Evolutionary conservation across 2,329 filamentous ascomycete genomes (phyloP), one percentile per base, ranked within the genome.

Genomic region (Diplodia mutila): DNA sequence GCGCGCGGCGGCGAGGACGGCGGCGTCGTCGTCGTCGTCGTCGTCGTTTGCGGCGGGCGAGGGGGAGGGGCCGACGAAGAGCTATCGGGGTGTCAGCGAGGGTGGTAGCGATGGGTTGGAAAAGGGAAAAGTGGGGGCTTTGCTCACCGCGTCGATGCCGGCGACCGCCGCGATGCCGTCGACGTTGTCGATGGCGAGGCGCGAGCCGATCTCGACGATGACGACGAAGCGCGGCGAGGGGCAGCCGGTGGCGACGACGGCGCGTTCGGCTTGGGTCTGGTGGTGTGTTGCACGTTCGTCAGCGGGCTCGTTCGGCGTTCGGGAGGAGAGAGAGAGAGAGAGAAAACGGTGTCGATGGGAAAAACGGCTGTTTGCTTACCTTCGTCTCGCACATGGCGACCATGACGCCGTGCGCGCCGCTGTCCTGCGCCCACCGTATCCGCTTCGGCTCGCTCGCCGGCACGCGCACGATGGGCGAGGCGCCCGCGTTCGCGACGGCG

Each of bases 191-290:
- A 51, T 29, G 2, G 27, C 59, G n/a, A 6, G 34, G 14, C n/a
- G 29, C 27, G 59, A 51, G n/a, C 25, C 59, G 12, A 63, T 63
- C 42, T 63, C 59, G 1, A 29, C 59, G 27, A 63, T 27, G 42
- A 63, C 59, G 59, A 63, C 59, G n/a, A 63, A 63, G 18, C 59
- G 59, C n/a, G 59, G 59, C 5, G 59, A 63, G 2, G 59, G 59
- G 27, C 59, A 63, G 18, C 59, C 59, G 14, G 59, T 49, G 5
- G 59, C 59, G 27, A 63, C 59, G 11, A 63, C 46, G 2, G 21
- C n/a, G 23, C 29, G 18, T 11, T 63, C 59, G 3, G 59, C 59
- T 37, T 63, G 59, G 6, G 23, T 27, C 59, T 63, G 32, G 29
- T 3, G 29, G 29, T 3, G 7, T 3, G 29, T 7, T 2, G 9